phyloP scores from a whole-genome alignment of 1,139 yeast genomes.

The Candida sp. region DNA sequence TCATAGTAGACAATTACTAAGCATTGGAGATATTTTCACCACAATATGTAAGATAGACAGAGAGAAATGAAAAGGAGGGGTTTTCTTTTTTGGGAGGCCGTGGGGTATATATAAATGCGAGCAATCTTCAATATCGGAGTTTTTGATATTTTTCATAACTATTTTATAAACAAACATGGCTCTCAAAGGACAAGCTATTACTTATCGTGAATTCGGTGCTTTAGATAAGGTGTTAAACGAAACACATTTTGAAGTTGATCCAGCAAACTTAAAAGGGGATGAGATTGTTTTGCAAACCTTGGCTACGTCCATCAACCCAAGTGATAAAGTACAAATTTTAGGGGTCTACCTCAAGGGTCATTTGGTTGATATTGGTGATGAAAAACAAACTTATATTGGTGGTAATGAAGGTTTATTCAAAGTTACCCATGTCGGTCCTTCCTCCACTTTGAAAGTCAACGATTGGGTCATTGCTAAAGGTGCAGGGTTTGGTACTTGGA shows the following conservation, averaged over 20 bases:
- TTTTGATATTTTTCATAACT: too few species aligned
- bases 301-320: slow-evolving; percentile 89
- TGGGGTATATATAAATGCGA: too few species aligned
- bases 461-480: slow-evolving; percentile 29
- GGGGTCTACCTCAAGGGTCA: slow-evolving; percentile 86
- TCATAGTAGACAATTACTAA: too few species aligned
- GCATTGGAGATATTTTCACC: too few species aligned
- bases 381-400: slow-evolving; percentile 68
- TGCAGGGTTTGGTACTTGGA: slow-evolving; percentile 36
- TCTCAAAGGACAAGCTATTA: slow-evolving; percentile 18
- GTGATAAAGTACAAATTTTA: slow-evolving; percentile 85
- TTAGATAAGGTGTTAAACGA: slow-evolving; percentile 11
- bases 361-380: slow-evolving; percentile 42
- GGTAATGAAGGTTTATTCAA: slow-evolving; percentile 53
- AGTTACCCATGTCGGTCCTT: slow-evolving; percentile 20
- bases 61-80: too few species aligned
- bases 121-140: too few species aligned
- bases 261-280: slow-evolving; percentile 27
- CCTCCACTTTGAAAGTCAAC: slow-evolving; percentile 18
- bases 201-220: slow-evolving; percentile 18
- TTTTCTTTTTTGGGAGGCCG: too few species aligned
- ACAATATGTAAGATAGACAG: too few species aligned
- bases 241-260: slow-evolving; percentile 29
- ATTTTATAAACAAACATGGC: too few species aligned
- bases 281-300: slow-evolving; percentile 53